A percentile compares a stretch with the other conserved stretches of the same genome.
Evolutionary conservation across 1,284 basidiomycete species (phyloP).

Genomic region (Ustilago crameri): DNA sequence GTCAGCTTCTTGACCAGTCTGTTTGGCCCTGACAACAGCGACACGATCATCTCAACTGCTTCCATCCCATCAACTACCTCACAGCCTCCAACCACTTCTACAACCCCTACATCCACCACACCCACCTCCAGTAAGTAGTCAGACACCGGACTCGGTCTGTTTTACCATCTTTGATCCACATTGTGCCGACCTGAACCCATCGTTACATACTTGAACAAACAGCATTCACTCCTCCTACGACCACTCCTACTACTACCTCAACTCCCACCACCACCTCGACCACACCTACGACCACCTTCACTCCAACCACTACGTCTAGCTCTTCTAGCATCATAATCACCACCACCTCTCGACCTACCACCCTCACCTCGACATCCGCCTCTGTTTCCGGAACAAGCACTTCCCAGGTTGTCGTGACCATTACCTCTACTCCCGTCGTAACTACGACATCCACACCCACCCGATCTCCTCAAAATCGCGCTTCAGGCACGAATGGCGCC

Average conservation of each 20-base stretch:
- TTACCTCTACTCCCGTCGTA: constrained; percentile 33
- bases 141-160: too few species aligned
- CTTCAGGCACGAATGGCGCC: constrained; percentile 49
- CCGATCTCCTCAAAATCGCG: constrained; percentile 14
- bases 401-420: constrained; percentile 36
- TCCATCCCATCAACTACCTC: constrained; percentile 6
- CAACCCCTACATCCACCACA: constrained; percentile 8
- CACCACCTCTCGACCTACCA: constrained; percentile 41
- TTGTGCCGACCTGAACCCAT: too few species aligned
- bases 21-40: constrained; percentile 23
- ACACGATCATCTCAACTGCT: constrained; percentile 15
- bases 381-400: constrained; percentile 44
- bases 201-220: constrained; percentile 13
- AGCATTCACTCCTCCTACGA: constrained; percentile 12
- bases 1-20: constrained; percentile 17
- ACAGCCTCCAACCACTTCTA: constrained; percentile 5
- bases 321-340: constrained; percentile 26
- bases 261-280: neutral
- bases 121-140: constrained; percentile 22
- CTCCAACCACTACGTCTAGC: constrained; percentile 14
- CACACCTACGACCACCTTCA: constrained; percentile 9
- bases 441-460: constrained; percentile 29
- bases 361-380: constrained; percentile 32
- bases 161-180: too few species aligned
- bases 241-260: constrained; percentile 11